Base-by-base conservation (phyloP, 352 stramenopile species). In the Pythium monospermum region DNA sequence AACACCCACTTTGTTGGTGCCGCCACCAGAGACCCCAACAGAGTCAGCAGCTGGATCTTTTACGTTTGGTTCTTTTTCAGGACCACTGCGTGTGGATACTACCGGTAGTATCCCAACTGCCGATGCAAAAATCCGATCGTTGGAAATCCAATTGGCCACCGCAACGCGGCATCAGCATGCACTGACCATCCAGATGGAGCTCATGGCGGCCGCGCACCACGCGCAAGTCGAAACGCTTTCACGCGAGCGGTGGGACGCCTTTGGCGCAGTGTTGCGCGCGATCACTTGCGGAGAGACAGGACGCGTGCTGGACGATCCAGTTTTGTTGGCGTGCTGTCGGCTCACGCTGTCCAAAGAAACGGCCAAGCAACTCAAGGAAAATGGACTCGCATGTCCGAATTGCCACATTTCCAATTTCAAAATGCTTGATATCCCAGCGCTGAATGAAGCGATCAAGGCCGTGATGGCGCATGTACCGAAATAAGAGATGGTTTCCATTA, bases 171-270 rank as follows among this genome's bases (percentile, higher is more conserved):
- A 49, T 21, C 37, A 49, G 43, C 15, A 49, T 18, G 43, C 43
- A 11, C 43, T 49, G 30, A 30, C 43, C 27, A 49, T 49, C 27
- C 43, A 49, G 27, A 39, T 49, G 19, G 25, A 49, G 43, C 16
- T 40, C 4, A 49, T 49, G 43, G 18, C 28, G 6, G 21, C 27
- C 1, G 16, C 43, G 4, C 31, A 49, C 43, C 27, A 49, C 4
- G 30, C 27, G 19, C 27, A 30, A 3, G 18, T 49, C 0, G 27
- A 49, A 13, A n/a, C 27, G 18, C 26, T 49, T 23, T 23, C 6
- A 1, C 28, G 43, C 16, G 43, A 49, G 28, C 43, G 43, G 3
- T 49, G 43, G 43, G 43, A 49, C 26, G 43, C 43, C n/a, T 49
- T 49, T 19, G 43, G 43, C 7, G 43, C 43, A 19, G 26, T 27